Evolutionary conservation across 805 yeast species (phyloP).

Genomic region (Yamadazyma philogaea): DNA sequence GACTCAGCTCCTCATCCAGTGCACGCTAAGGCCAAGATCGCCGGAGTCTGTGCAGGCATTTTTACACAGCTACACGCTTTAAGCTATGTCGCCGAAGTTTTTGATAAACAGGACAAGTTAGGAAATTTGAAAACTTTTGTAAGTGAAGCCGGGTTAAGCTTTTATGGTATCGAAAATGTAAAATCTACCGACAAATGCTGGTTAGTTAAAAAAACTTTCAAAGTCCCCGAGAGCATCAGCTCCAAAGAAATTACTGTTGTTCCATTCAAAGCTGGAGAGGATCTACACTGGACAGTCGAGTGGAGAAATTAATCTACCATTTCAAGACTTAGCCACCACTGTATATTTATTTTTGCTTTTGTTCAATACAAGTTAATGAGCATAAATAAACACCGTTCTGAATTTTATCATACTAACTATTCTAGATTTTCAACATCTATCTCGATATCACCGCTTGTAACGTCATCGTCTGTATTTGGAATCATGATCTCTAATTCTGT

Average conservation of each 20-base stretch:
- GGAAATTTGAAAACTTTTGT: slow-evolving; percentile 73
- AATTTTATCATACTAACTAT: neutral
- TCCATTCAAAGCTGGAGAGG: slow-evolving; percentile 84
- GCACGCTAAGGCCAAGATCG: slow-evolving; percentile 67
- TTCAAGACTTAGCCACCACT: neutral
- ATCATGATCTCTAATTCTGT: slow-evolving; percentile 42
- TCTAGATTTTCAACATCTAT: slow-evolving; percentile 22
- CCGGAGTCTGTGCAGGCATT: slow-evolving; percentile 97
- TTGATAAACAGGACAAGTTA: slow-evolving; percentile 62
- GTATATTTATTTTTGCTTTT: slow-evolving; percentile 2
- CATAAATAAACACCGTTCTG: slow-evolving; percentile 2
- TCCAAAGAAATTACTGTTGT: slow-evolving; percentile 51
- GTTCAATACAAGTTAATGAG: slow-evolving; percentile 1
- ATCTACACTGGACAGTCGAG: slow-evolving; percentile 66
- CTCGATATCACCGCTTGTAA: slow-evolving; percentile 18
- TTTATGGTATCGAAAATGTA: slow-evolving; percentile 56
- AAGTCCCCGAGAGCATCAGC: slow-evolving; percentile 59
- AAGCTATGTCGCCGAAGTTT: slow-evolving; percentile 81
- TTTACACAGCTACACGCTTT: slow-evolving; percentile 84
- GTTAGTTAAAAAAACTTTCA: slow-evolving; percentile 51
- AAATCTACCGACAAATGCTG: slow-evolving; percentile 43
- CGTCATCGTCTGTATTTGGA: slow-evolving; percentile 31
- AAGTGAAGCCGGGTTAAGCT: slow-evolving; percentile 64
- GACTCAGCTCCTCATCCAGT: slow-evolving; percentile 98
- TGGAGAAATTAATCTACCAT: slow-evolving; percentile 48